Evolutionary conservation across 1,139 yeast species (phyloP).

Genomic region (Yamadazyma blattariae): DNA sequence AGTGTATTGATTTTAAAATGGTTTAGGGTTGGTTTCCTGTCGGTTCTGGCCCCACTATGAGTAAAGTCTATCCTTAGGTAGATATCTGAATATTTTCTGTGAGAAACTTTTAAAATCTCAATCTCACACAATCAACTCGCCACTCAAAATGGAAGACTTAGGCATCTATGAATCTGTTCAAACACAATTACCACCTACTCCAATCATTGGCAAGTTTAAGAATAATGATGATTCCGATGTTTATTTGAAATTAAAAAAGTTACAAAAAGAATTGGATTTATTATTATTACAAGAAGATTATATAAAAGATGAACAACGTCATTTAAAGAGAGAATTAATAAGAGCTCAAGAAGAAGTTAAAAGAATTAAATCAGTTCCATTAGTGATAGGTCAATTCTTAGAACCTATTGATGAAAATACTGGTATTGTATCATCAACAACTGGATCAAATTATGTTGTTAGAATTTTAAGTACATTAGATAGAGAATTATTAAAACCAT

Average conservation of each 20-base stretch:
- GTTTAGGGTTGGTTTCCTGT: no score
- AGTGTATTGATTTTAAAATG: no score
- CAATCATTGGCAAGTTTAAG: constrained; percentile 9
- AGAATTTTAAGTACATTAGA: constrained; percentile 92
- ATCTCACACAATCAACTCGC: constrained; percentile 1
- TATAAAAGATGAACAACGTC: constrained; percentile 97
- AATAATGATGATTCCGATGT: constrained; percentile 53
- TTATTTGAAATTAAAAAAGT: constrained; percentile 77
- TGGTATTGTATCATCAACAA: constrained; percentile 95
- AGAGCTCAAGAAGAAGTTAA: constrained; percentile 99
- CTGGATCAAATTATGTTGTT: constrained; percentile 96
- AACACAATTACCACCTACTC: constrained; percentile 13
- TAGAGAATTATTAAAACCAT: constrained; percentile 89
- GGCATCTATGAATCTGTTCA: constrained; percentile 21
- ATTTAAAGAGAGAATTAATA: constrained; percentile 86
- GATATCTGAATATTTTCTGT: no score
- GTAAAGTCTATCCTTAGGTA: no score
- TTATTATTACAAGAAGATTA: constrained; percentile 89
- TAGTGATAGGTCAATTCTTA: constrained; percentile 95
- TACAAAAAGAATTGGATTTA: constrained; percentile 86
- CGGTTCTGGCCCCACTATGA: no score
- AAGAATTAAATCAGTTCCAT: constrained; percentile 94
- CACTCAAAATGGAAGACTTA: constrained; percentile 25
- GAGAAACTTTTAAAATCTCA: no score
- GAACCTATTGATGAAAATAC: constrained; percentile 97